Evolutionary conservation across 805 yeast genomes (phyloP), one percentile per base, ranked within the genome.

Genomic region (Yarrowia divulgata): DNA sequence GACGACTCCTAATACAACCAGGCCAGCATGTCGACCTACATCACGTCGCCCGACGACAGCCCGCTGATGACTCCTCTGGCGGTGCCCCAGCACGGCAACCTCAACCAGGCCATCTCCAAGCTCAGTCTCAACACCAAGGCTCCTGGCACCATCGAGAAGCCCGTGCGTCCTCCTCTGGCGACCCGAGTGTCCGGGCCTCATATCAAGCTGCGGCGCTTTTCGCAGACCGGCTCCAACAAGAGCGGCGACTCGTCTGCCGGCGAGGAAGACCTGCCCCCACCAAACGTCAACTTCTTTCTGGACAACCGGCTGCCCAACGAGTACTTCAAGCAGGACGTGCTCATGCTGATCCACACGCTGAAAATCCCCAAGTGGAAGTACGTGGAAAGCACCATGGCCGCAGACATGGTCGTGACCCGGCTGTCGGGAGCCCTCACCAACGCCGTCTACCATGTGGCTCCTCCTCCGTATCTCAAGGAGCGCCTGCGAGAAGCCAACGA

Each of bases 351-450:
- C 42, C 88, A 88, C 72, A 81, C 84, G 9, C 79, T 95, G 70
- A 83, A 83, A 69, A 87, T 95, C 52, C 85, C 91, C 42, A 89
- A 90, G 77, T 95, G 99, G 99, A 86, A 88, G 73, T 82, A 82
- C 71, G 83, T 88, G 12, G 72, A 74, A 32, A 32, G 73, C 74
- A 72, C 81, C 9, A 77, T 77, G 79, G 77, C 80, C 10, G 73
- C 71, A n/a, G 81, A 80, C 23, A 77, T 94, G 48, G 81, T 79
- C 29, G 77, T 93, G 23, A 82, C 79, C 49, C 84, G 97, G 72
- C 91, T 95, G 63, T 86, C 91, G 45, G 98, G 99, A 23, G 99
- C 99, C 0, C 83, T 95, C 77, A 95, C 98, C 23, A 95, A 95
- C 77, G 89, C 93, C 42, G 90, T 94, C 68, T 95, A 90, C 77